phyloP scores from a whole-genome alignment of 306 rosid species.

The Medicago truncatula region MtrunA17r5.0-ANR NC_053045.1:61978001-61978500 shows the following conservation, averaged over 20 bases:
- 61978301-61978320: slow-evolving; percentile 48
- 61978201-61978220: slow-evolving; percentile 37
- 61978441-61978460: slow-evolving; percentile 58
- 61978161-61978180: slow-evolving; percentile 49
- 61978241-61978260: slow-evolving; percentile 58
- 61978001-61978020: too few relatives aligned
- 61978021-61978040: too few relatives aligned
- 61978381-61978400: slow-evolving; percentile 49
- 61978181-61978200: slow-evolving; percentile 52
- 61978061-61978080: too few relatives aligned
- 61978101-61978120: slow-evolving; percentile 51
- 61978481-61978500: slow-evolving; percentile 70
- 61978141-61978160: slow-evolving; percentile 61
- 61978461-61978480: slow-evolving; percentile 81
- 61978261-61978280: slow-evolving; percentile 64
- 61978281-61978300: slow-evolving; percentile 49
- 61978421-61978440: slow-evolving; percentile 65
- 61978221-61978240: slow-evolving; percentile 54
- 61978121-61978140: slow-evolving; percentile 59
- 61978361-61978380: slow-evolving; percentile 61
- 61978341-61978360: slow-evolving; percentile 62
- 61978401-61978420: slow-evolving; percentile 58
- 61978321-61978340: slow-evolving; percentile 54
- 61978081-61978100: slow-evolving; percentile 34
- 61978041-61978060: too few relatives aligned